Conservation (phyloP, 2,329 filamentous ascomycete genomes). For the Knufia petricola region DNA sequence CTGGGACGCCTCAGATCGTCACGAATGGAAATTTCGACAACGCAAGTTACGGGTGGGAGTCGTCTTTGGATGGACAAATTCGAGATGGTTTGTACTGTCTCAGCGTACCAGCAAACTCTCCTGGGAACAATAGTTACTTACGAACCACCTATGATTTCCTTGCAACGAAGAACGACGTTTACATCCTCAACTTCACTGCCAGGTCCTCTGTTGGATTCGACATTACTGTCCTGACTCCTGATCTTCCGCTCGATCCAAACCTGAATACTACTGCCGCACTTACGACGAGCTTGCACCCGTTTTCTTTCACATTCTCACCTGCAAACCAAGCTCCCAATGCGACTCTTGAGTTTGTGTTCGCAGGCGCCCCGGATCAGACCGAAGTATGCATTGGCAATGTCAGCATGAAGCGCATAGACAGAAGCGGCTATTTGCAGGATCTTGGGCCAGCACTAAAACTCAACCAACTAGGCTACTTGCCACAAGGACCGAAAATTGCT, state of each 20-base stretch:
- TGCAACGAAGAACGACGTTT: conserved; percentile 7
- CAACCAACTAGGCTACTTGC: conserved; percentile 7
- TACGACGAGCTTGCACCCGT: conserved; percentile 1
- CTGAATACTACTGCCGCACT: not conserved
- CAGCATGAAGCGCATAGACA: conserved; percentile 6
- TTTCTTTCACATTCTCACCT: conserved; percentile 6
- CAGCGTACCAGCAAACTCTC: not conserved
- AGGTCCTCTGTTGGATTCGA: conserved; percentile 6
- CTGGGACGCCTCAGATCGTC: conserved; percentile 3
- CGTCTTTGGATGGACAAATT: conserved; percentile 1
- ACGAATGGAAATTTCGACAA: conserved; percentile 5
- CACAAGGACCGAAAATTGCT: conserved; percentile 6
- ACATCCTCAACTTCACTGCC: conserved; percentile 7
- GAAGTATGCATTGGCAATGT: conserved; percentile 7
- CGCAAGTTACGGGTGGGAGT: conserved; percentile 6
- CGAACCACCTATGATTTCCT: conserved; percentile 5
- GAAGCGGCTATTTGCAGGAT: conserved; percentile 5
- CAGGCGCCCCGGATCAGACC: not conserved
- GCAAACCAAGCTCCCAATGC: conserved; percentile 8
- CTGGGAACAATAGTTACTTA: conserved; percentile 5
- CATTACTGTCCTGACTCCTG: conserved; percentile 1
- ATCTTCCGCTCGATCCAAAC: conserved; percentile 7
- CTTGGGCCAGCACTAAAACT: conserved; percentile 5
- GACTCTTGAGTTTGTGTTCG: conserved; percentile 4
- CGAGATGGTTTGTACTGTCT: conserved; percentile 6